Evolutionary conservation across 2,329 filamentous ascomycete species (phyloP), one percentile per base, ranked within the genome.

Genomic region (Microascus cirrosus): DNA sequence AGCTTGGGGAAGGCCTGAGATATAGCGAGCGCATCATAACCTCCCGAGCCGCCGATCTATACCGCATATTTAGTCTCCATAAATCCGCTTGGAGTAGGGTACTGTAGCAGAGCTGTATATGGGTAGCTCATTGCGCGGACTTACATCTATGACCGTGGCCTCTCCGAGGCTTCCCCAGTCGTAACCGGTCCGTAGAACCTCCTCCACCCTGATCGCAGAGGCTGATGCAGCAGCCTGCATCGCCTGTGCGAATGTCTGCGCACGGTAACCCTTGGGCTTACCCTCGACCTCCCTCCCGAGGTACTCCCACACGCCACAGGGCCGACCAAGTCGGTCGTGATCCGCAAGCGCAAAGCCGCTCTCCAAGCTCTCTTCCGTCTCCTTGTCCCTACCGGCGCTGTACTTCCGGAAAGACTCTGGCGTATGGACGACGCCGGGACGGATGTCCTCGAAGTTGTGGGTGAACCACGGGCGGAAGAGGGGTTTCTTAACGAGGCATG

Each of bases 31-130:
- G 69, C 64, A 55, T 73, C 71, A 59, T 73, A 70, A 13, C 74
- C 75, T 10, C 65, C 70, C 5, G 74, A 76, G 22, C 75, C 74
- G 10, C 74, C 74, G 24, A 77, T 63, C 72, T 73, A 34, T 2
- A 7, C 24, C 25, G 22, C 34, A 18, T 10, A 25, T 57, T 32
- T 32, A 32, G 28, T 8, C 8, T 32, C 8, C 8, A 32, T 32
- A 32, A 8, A 4, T 32, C 4, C 28, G 28, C 8, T 32, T 32
- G n/a, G n/a, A n/a, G n/a, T n/a, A n/a, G n/a, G n/a, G n/a, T n/a
- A n/a, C n/a, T n/a, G n/a, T n/a, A n/a, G n/a, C n/a, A n/a, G n/a
- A n/a, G n/a, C n/a, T n/a, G n/a, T n/a, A n/a, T n/a, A n/a, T n/a
- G n/a, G n/a, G n/a, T n/a, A n/a, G n/a, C n/a, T 51, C 20, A 28